These are phyloP conservation scores for Vicia villosa DNA, from an alignment of 306 rosid genomes.

Conservation along the genomic window DNA sequence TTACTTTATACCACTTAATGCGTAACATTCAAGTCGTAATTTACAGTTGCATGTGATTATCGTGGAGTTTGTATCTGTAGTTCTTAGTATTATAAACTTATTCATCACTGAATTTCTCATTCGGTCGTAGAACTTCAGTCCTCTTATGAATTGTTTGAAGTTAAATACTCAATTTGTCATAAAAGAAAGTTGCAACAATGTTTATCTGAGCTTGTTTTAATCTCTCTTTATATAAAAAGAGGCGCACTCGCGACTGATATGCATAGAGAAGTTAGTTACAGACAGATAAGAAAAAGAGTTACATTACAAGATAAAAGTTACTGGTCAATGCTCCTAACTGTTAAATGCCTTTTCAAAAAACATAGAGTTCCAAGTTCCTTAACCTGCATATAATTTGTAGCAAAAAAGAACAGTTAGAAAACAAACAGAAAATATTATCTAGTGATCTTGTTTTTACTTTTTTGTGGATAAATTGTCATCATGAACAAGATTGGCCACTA, in stretches of 20 bases:
- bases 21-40: not conserved
- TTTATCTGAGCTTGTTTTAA: slow-evolving; percentile 23
- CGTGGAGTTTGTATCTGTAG: not conserved
- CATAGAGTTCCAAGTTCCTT: slow-evolving; percentile 44
- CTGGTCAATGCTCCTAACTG: slow-evolving; percentile 22
- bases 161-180: slow-evolving; percentile 8
- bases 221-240: slow-evolving; percentile 23
- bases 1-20: slow-evolving; percentile 3
- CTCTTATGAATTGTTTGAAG: slow-evolving; percentile 11
- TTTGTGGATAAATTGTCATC: not conserved
- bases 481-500: not conserved
- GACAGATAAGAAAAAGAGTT: not conserved
- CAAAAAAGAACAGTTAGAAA: slow-evolving; percentile 24
- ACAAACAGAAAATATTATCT: not conserved
- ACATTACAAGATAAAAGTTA: not conserved
- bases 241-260: slow-evolving; percentile 16
- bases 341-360: slow-evolving; percentile 34
- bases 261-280: slow-evolving; percentile 15
- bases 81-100: not conserved
- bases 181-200: slow-evolving; percentile 6
- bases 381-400: slow-evolving; percentile 43
- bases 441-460: not conserved
- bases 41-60: not conserved
- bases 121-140: not conserved
- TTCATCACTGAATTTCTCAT: not conserved